Percentiles rank a stretch among this genome's conserved stretches.
Evolutionary conservation across 306 rosid genomes (phyloP).

Genomic region (Trichosanthes cucumerina): DNA sequence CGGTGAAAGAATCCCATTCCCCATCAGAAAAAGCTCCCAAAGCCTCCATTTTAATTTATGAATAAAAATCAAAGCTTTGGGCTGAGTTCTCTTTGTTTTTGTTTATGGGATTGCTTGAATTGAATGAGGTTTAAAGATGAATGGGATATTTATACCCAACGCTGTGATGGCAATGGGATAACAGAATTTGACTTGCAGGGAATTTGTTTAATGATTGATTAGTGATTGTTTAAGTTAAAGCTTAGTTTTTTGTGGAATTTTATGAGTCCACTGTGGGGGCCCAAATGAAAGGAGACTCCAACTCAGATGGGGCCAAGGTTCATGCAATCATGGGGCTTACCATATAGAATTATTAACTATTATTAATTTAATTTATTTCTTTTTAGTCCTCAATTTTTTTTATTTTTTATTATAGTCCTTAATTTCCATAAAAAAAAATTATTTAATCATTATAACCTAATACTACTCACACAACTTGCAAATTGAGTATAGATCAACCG

Average conservation of each 20-base stretch:
- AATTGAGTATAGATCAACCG: too few species aligned
- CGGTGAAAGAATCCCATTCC: constrained; percentile 53
- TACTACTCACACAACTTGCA: too few species aligned
- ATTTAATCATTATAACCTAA: too few species aligned
- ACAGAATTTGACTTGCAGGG: neutral
- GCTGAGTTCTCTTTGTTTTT: neutral
- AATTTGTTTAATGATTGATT: neutral
- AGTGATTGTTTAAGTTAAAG: neutral
- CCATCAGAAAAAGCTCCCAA: constrained; percentile 52
- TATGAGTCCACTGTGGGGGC: constrained; percentile 38
- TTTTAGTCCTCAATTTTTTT: too few species aligned
- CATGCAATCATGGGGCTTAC: constrained; percentile 30
- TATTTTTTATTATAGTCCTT: too few species aligned
- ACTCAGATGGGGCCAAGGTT: constrained; percentile 40
- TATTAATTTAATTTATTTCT: too few species aligned
- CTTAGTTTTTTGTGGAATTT: neutral
- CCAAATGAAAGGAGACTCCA: constrained; percentile 32
- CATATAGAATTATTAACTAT: too few species aligned
- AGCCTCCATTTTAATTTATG: constrained; percentile 37
- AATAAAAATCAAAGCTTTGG: neutral
- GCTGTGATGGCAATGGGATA: neutral
- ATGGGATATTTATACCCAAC: constrained; percentile 4
- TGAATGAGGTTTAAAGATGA: neutral
- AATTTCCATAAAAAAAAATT: too few species aligned
- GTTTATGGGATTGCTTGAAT: neutral